phyloP scores from a whole-genome alignment of 345 rosid species.

The Jatropha curcas region DNA sequence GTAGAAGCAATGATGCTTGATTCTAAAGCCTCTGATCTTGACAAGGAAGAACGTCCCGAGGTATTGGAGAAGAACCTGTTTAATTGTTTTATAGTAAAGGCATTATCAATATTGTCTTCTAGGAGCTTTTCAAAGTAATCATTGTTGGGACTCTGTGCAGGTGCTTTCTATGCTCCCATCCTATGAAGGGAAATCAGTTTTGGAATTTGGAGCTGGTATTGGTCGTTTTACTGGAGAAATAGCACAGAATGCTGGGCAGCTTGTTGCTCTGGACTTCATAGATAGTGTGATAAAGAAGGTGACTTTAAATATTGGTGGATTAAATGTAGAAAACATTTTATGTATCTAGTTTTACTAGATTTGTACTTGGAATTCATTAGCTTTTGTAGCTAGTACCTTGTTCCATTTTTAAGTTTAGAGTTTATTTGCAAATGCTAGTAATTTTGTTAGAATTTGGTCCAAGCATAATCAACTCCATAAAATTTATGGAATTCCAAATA shows the following conservation, averaged over 20 bases:
- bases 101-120: no score
- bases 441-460: no score
- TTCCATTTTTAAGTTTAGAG: no score
- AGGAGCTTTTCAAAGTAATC: not conserved
- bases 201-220: constrained; percentile 96
- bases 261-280: constrained; percentile 86
- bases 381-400: no score
- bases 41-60: constrained; percentile 97
- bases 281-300: constrained; percentile 87
- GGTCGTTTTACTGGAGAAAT: constrained; percentile 91
- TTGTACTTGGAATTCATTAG: no score
- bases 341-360: no score
- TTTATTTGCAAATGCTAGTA: no score
- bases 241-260: constrained; percentile 73
- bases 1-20: constrained; percentile 98
- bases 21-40: constrained; percentile 86
- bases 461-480: no score
- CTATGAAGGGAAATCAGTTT: constrained; percentile 64
- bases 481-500: no score
- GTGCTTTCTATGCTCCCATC: constrained; percentile 83
- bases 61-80: constrained; percentile 24
- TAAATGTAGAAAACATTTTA: no score
- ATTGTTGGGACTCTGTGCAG: constrained; percentile 32
- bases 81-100: no score
- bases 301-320: no score